phyloP scores from a whole-genome alignment of 495 filamentous ascomycete genomes.

The Penicillium cosmopolitanum region DNA sequence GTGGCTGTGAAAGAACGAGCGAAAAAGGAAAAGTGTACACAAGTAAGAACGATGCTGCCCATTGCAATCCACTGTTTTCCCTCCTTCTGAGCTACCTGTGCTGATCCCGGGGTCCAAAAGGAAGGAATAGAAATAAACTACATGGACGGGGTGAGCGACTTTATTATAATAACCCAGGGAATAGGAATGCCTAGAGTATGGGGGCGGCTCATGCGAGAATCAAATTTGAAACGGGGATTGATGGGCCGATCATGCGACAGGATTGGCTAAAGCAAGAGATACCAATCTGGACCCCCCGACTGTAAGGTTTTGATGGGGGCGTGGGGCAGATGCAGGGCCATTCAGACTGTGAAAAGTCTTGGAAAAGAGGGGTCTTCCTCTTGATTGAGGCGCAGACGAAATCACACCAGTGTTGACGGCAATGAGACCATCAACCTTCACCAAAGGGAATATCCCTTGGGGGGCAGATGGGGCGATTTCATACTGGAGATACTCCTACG shows the following conservation, averaged over 20 bases:
- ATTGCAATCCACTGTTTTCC: not conserved
- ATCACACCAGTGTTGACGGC: slow-evolving; percentile 12
- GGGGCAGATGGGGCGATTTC: not conserved
- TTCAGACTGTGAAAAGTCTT: not conserved
- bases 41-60: not conserved
- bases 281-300: not conserved
- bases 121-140: not conserved
- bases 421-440: slow-evolving; percentile 13
- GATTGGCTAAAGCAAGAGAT: slow-evolving; percentile 11
- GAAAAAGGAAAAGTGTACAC: not conserved
- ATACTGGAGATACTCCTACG: not conserved
- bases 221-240: slow-evolving; percentile 20
- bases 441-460: not conserved
- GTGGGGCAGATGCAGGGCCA: slow-evolving; percentile 5
- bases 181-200: not conserved
- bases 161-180: not conserved
- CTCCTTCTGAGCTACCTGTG: not conserved
- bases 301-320: slow-evolving; percentile 8
- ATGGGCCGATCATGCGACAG: slow-evolving; percentile 18
- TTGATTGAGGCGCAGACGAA: not conserved
- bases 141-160: not conserved
- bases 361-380: not conserved
- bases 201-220: slow-evolving; percentile 10
- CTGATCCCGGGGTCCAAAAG: not conserved
- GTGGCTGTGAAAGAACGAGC: not conserved